Conservation (phyloP, 2,329 filamentous ascomycete genomes). For the Cladosporium sp. region DNA sequence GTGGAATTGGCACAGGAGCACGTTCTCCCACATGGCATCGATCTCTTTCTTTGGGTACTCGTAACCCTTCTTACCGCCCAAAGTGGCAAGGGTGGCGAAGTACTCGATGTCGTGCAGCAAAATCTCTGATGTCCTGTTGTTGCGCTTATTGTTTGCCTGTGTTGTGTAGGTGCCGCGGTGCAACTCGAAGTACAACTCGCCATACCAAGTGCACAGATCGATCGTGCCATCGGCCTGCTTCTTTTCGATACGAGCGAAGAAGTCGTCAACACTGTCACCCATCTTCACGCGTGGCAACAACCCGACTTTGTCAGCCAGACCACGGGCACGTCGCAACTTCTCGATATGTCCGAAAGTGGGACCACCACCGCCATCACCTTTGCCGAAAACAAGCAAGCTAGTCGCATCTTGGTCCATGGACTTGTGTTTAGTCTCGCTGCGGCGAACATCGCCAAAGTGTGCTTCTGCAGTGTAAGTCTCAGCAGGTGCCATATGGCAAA, state of each 20-base stretch:
- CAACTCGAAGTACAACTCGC: constrained; percentile 95
- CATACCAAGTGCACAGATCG: constrained; percentile 91
- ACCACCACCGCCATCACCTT: constrained; percentile 92
- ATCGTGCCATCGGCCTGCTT: constrained; percentile 61
- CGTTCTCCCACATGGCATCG: constrained; percentile 91
- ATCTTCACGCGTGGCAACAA: constrained; percentile 82
- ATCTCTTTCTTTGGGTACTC: constrained; percentile 92
- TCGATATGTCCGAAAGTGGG: constrained; percentile 92
- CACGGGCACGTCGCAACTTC: constrained; percentile 87
- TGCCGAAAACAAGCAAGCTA: constrained; percentile 89
- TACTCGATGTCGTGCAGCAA: constrained; percentile 84
- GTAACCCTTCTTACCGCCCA: constrained; percentile 62
- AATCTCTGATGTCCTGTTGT: constrained; percentile 83
- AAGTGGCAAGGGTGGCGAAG: constrained; percentile 77
- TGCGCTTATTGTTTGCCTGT: constrained; percentile 93
- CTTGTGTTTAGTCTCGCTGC: constrained; percentile 89
- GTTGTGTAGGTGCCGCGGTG: constrained; percentile 97
- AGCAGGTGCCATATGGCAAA: constrained; percentile 94
- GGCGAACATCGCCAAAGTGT: constrained; percentile 88
- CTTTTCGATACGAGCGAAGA: constrained; percentile 80
- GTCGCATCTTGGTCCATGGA: constrained; percentile 90
- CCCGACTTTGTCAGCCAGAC: constrained; percentile 81
- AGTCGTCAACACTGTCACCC: constrained; percentile 87
- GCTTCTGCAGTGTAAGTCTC: constrained; percentile 95
- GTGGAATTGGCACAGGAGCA: constrained; percentile 93